Evolutionary conservation across 2,329 filamentous ascomycete genomes (phyloP).

Genomic region (Hypoxylon sp.): DNA sequence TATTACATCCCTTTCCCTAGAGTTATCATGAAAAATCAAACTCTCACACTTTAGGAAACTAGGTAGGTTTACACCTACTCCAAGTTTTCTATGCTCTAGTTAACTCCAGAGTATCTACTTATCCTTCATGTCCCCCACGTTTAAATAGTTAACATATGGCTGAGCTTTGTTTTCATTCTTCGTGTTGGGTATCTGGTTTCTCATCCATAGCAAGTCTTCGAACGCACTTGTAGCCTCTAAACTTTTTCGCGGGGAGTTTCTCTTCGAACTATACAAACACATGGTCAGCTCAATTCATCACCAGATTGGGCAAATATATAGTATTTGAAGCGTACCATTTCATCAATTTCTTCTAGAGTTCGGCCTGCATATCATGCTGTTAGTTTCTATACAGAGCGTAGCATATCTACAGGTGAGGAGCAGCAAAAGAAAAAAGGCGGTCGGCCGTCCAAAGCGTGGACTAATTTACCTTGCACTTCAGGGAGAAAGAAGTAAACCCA

Average conservation of each 20-base stretch:
- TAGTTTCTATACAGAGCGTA: background rate
- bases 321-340: constrained; percentile 57
- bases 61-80: background rate
- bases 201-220: constrained; percentile 35
- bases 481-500: constrained; percentile 63
- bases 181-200: constrained; percentile 37
- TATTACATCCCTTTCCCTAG: background rate
- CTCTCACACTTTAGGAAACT: background rate
- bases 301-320: background rate
- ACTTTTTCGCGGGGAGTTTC: constrained; percentile 46
- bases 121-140: background rate
- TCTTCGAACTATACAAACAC: constrained; percentile 42
- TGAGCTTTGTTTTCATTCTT: constrained; percentile 22
- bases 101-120: background rate
- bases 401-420: background rate
- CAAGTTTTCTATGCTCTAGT: background rate
- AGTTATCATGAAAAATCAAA: background rate
- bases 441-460: background rate
- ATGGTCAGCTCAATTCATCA: background rate
- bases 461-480: constrained; percentile 60
- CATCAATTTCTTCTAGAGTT: constrained; percentile 65
- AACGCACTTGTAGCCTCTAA: constrained; percentile 45
- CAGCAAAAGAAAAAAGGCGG: background rate
- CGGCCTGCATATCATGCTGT: constrained; percentile 43
- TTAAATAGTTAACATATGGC: background rate